Percentiles rank a stretch among this genome's conserved stretches.
These are phyloP conservation scores for Petrea volubilis DNA, from an alignment of 257 asterid genomes.

Conservation along the genomic window DNA sequence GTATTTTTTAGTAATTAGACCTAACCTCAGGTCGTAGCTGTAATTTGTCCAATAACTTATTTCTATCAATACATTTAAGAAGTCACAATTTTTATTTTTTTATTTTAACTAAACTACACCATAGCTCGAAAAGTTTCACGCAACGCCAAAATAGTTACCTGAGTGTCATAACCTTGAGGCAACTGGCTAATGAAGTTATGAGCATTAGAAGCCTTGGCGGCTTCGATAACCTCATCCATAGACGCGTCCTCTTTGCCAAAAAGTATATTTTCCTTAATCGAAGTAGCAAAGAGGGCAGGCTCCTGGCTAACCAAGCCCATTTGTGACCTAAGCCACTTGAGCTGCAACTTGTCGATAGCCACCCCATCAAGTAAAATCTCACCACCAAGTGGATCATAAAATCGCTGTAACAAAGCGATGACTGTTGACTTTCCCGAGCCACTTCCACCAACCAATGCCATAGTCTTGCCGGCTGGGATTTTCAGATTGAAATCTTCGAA, in stretches of 20 bases:
- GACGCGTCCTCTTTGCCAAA: slow-evolving; percentile 91
- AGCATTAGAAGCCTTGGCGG: slow-evolving; percentile 94
- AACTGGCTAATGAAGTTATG: slow-evolving; percentile 78
- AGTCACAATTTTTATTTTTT: no score
- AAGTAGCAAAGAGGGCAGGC: slow-evolving; percentile 88
- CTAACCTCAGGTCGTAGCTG: no score
- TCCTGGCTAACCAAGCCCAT: slow-evolving; percentile 98
- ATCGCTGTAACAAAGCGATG: slow-evolving; percentile 75
- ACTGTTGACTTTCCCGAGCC: slow-evolving; percentile 95
- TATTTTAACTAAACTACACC: not conserved
- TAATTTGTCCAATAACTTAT: no score
- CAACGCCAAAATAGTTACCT: slow-evolving; percentile 41
- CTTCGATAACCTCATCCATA: slow-evolving; percentile 69
- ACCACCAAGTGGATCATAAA: slow-evolving; percentile 78
- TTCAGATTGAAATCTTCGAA: slow-evolving; percentile 61
- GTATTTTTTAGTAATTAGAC: no score
- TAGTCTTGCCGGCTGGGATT: slow-evolving; percentile 69
- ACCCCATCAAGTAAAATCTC: slow-evolving; percentile 77
- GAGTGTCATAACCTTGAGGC: slow-evolving; percentile 92
- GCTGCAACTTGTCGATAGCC: slow-evolving; percentile 67
- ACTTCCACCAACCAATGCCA: slow-evolving; percentile 93
- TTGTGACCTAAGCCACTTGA: slow-evolving; percentile 92
- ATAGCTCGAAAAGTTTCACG: not conserved
- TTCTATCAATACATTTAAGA: no score
- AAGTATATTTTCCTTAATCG: slow-evolving; percentile 82